Percentiles rank a stretch among this genome's conserved stretches.
phyloP scores from a whole-genome alignment of 257 asterid species.

The Ehretia macrophylla region DNA sequence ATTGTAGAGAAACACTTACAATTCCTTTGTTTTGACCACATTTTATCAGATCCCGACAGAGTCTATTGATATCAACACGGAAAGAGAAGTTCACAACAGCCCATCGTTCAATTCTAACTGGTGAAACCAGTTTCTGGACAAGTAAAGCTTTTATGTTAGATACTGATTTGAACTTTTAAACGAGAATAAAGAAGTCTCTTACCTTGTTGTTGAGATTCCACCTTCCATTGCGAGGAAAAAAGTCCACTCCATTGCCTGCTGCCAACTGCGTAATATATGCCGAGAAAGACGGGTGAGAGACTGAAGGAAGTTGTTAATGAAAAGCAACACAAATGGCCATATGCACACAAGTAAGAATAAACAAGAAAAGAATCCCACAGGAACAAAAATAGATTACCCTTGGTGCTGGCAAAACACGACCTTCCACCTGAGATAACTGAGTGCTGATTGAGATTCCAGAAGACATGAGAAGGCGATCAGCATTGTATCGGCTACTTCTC shows the following conservation, averaged over 20 bases:
- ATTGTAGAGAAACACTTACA: slow-evolving; percentile 32
- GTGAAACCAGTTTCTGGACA: slow-evolving; percentile 45
- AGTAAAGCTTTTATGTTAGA: slow-evolving; percentile 12
- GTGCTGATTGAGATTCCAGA: slow-evolving; percentile 46
- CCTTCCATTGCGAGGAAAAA: slow-evolving; percentile 48
- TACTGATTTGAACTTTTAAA: not conserved
- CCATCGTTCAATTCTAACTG: slow-evolving; percentile 44
- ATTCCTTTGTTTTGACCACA: slow-evolving; percentile 65
- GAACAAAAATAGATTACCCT: slow-evolving; percentile 28
- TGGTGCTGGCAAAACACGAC: slow-evolving; percentile 64
- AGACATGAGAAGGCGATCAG: slow-evolving; percentile 43
- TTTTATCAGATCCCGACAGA: slow-evolving; percentile 27
- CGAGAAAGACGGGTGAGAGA: not conserved
- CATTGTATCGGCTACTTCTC: slow-evolving; percentile 38
- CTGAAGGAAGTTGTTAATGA: not conserved
- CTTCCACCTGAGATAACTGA: slow-evolving; percentile 47
- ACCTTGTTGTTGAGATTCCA: slow-evolving; percentile 83
- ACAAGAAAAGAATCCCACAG: not conserved
- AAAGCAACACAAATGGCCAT: not conserved
- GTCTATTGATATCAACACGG: slow-evolving; percentile 26
- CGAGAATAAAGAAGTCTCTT: not conserved
- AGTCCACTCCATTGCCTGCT: slow-evolving; percentile 45
- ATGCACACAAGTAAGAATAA: not conserved
- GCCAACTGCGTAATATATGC: slow-evolving; percentile 38
- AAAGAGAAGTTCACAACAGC: slow-evolving; percentile 62